Conservation (phyloP, 1,139 yeast species). For the Barnettozyma hawaiiensis region DNA sequence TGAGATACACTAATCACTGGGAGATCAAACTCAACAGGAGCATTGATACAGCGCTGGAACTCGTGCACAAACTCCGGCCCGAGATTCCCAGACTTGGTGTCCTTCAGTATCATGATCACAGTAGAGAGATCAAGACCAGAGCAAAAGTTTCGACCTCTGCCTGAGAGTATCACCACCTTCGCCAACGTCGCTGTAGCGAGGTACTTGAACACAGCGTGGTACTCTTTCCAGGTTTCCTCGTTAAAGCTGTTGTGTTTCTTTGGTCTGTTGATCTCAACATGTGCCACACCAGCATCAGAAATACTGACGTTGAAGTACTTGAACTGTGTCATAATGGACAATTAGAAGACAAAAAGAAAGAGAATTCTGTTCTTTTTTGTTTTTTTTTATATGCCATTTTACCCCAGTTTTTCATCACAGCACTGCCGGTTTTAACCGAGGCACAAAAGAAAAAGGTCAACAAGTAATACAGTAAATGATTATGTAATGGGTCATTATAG, state of each 20-base stretch:
- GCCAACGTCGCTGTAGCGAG: slow-evolving; percentile 43
- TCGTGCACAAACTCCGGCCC: slow-evolving; percentile 32
- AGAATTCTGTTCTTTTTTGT: too few species aligned
- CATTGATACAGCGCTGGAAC: slow-evolving; percentile 56
- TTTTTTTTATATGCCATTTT: neutral
- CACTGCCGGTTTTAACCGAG: slow-evolving; percentile 1
- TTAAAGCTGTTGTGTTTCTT: slow-evolving; percentile 55
- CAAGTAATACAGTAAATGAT: neutral
- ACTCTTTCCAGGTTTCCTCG: slow-evolving; percentile 50
- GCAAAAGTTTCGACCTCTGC: slow-evolving; percentile 51
- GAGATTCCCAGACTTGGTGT: neutral
- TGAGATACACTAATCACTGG: slow-evolving; percentile 43
- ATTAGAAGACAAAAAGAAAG: too few species aligned
- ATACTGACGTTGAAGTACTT: slow-evolving; percentile 38
- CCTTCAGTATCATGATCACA: neutral
- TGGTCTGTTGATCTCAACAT: slow-evolving; percentile 62
- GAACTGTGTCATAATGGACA: neutral
- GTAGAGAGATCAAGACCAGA: slow-evolving; percentile 59
- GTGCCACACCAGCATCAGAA: slow-evolving; percentile 46
- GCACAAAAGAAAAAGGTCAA: neutral
- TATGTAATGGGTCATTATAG: too few species aligned
- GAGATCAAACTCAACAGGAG: slow-evolving; percentile 31
- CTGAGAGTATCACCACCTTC: slow-evolving; percentile 53
- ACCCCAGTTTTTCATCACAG: slow-evolving; percentile 4
- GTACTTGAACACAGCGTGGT: slow-evolving; percentile 41